Evolutionary conservation across 768 basidiomycete species (phyloP).

Genomic region (Macrolepiota fuliginosa): DNA sequence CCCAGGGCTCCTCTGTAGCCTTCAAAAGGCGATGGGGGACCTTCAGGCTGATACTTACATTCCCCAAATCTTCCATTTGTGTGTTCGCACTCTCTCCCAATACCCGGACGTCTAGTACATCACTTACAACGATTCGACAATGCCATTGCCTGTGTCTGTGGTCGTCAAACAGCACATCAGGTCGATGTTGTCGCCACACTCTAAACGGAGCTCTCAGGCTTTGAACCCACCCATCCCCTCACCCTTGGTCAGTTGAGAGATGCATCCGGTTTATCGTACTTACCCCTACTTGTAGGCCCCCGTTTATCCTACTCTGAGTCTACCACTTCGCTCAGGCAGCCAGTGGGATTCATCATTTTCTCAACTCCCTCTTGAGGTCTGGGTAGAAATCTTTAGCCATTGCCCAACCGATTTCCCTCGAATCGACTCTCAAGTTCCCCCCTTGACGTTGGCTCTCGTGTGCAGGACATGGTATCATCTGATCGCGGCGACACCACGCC

Average conservation of each 20-base stretch:
- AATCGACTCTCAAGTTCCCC: constrained; percentile 30
- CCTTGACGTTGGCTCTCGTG: constrained; percentile 37
- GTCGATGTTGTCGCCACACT: not conserved
- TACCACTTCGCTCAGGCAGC: not conserved
- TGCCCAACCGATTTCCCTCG: constrained; percentile 31
- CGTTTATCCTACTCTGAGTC: not conserved
- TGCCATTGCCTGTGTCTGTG: not conserved
- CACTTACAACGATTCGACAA: not conserved
- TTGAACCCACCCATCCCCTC: not conserved
- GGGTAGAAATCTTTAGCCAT: constrained; percentile 43
- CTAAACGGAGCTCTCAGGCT: not conserved
- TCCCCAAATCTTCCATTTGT: not conserved
- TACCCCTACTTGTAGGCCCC: not conserved
- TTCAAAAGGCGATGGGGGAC: constrained; percentile 11
- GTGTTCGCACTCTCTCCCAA: not conserved
- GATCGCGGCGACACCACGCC: constrained; percentile 34
- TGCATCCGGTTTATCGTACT: not conserved
- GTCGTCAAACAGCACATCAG: constrained; percentile 1
- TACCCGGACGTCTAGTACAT: not conserved
- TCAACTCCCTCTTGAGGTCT: constrained; percentile 42
- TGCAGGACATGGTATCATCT: constrained; percentile 41
- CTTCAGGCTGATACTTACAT: not conserved
- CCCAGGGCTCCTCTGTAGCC: not conserved
- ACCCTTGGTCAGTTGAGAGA: not conserved
- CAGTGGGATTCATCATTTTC: constrained; percentile 24